Evolutionary conservation across 2,329 filamentous ascomycete genomes (phyloP), one percentile per base, ranked within the genome.

Genomic region (Aspergillus phoenicis): DNA sequence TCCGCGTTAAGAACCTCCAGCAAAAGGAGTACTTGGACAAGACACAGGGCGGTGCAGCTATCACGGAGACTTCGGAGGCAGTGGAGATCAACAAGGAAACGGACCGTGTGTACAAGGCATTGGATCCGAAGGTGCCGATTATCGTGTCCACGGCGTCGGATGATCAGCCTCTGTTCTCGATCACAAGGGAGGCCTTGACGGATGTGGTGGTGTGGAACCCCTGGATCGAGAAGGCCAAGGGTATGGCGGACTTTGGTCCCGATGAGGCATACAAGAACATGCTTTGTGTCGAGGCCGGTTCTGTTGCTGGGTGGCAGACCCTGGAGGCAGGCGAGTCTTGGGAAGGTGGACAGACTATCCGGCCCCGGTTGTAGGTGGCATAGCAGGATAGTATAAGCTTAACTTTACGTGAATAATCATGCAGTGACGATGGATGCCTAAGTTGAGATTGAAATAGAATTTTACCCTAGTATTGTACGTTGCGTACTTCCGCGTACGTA

Each of bases 181-280:
- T 98, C 58, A 86, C 89, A 43, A 87, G 95, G 63, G 92, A 97
- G 77, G 93, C 92, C 67, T 84, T 99, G 67, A 85, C 86, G 64
- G 91, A 98, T 68, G 88, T 95, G 15, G 94, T 97, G 1, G 90
- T 98, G 30, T 99, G 95, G 95, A 99, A 99, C 78, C 95, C 95
- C 1, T 97, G 94, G 93, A 83, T 84, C 43, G 91, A 93, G 65
- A 96, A 96, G 82, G 87, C 91, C 1, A 86, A 87, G 69, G 84
- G 84, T 5, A 96, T 97, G 80, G 87, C 82, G 56, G 95, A 99
- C 77, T 97, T 98, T 75, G 85, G 85, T 61, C 95, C 95, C 53
- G 90, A 96, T 73, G 90, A 93, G 57, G 95, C 91, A 39, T 98
- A 89, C 82, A 91, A 91, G 82, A 87, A 92, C 61, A 97, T 98